A percentile compares a stretch with the other conserved stretches of the same genome.
Conservation (phyloP, 306 rosid species). For the Casuarina glauca region DNA sequence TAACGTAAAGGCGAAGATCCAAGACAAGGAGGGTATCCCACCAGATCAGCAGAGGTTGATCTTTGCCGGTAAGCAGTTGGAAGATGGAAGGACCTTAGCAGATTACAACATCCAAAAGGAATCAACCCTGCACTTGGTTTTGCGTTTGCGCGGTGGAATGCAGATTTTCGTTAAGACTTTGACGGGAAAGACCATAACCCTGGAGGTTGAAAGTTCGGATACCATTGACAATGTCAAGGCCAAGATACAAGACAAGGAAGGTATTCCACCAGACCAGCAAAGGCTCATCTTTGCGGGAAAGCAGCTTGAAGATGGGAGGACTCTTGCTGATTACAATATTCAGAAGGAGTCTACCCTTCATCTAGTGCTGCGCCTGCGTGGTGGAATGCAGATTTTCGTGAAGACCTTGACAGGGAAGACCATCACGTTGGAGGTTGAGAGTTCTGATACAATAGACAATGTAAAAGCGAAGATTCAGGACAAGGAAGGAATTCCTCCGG, state of each 20-base stretch:
- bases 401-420: conserved; percentile 38
- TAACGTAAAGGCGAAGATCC: conserved; percentile 27
- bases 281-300: conserved; percentile 36
- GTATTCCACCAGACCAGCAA: conserved; percentile 35
- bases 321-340: conserved; percentile 34
- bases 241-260: conserved; percentile 34
- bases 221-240: conserved; percentile 33
- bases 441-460: conserved; percentile 32
- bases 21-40: conserved; percentile 37
- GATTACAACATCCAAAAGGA: conserved; percentile 38
- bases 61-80: conserved; percentile 35
- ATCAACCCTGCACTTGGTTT: conserved; percentile 32
- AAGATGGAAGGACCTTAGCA: conserved; percentile 25
- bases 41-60: conserved; percentile 40
- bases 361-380: conserved; percentile 34
- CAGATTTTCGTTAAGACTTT: conserved; percentile 32
- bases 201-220: conserved; percentile 34
- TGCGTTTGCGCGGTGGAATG: conserved; percentile 39
- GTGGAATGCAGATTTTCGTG: conserved; percentile 38
- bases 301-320: conserved; percentile 34
- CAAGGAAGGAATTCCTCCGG: conserved; percentile 38
- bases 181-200: conserved; percentile 28
- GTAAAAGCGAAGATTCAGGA: conserved; percentile 37
- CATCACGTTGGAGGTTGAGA: conserved; percentile 35
- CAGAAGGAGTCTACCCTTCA: conserved; percentile 39